Evolutionary conservation across 1,284 basidiomycete species (phyloP), one percentile per base, ranked within the genome.

Genomic region (Filobasidium uniguttulatum): DNA sequence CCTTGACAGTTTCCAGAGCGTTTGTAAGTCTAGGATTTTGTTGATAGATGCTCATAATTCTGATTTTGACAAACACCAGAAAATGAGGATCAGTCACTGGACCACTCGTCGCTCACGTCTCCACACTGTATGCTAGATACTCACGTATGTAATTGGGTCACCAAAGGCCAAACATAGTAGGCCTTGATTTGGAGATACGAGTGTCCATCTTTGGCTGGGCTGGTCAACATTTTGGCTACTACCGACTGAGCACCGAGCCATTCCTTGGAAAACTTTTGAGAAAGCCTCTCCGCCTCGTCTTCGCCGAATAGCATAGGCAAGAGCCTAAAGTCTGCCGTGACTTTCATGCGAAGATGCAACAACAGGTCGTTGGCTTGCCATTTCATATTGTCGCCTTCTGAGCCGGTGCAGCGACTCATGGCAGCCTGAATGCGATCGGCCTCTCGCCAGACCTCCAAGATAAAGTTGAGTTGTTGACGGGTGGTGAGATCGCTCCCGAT

Each of bases 351-450:
- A 9, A 55, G 40, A 22, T 49, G 49, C 36, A 55, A 20, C 25
- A 55, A 48, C 59, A 59, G 60, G 17, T 63, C 59, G 12, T 44
- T 45, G 7, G 60, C 57, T 26, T 59, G 57, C 57, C 60, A 59
- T 43, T 53, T 44, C 36, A 59, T 57, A 20, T 53, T 52, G 29
- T 50, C 30, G 2, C 38, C 53, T 5, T 46, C 46, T 4, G 54
- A 47, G n/a, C 44, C 44, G 1, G 48, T 47, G 19, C 46, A 45
- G 19, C 55, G 25, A 33, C 49, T 30, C 38, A 57, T 31, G 35
- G 50, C 52, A 33, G 36, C 23, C 31, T 56, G 53, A 33, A 56
- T 56, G 2, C 28, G 36, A 30, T 49, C 43, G 15, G 56, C 38
- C 38, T 60, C 49, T 4, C 31, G 35, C 31, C 46, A 46, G 20